phyloP scores from a whole-genome alignment of 805 yeast species.

The Wickerhamomyces xylosicus region DNA sequence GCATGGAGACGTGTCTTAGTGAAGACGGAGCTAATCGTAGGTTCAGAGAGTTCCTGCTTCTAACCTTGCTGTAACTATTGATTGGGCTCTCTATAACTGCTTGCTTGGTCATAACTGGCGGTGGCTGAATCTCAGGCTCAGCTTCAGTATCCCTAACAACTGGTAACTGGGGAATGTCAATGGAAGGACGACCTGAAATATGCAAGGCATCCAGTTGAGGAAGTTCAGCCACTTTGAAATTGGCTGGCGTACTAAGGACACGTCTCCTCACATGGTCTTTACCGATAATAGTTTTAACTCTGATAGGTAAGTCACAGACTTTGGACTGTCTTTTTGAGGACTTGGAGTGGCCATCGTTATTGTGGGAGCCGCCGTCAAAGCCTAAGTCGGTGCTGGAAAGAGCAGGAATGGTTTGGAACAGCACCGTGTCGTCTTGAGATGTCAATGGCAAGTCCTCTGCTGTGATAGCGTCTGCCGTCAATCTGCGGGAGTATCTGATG shows the following conservation, averaged over 20 bases:
- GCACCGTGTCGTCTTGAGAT: background rate
- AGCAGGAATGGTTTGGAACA: too few species aligned
- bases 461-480: constrained; percentile 1
- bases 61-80: too few species aligned
- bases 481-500: constrained; percentile 1
- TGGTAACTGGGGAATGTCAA: background rate
- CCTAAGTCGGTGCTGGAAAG: too few species aligned
- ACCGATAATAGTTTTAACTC: constrained; percentile 11
- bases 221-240: constrained; percentile 9
- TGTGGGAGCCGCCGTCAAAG: background rate
- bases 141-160: background rate
- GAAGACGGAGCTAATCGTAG: background rate
- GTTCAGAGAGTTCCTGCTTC: too few species aligned
- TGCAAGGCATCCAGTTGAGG: background rate
- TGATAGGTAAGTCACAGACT: constrained; percentile 9
- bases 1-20: background rate
- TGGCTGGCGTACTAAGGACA: constrained; percentile 13
- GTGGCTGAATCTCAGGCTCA: background rate
- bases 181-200: background rate
- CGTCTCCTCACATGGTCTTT: constrained; percentile 5
- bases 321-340: background rate
- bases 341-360: background rate
- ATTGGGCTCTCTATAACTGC: background rate
- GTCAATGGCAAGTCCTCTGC: background rate
- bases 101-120: background rate